Conservation (phyloP, 2,329 filamentous ascomycete species). For the Tolypocladium inflatum region DNA sequence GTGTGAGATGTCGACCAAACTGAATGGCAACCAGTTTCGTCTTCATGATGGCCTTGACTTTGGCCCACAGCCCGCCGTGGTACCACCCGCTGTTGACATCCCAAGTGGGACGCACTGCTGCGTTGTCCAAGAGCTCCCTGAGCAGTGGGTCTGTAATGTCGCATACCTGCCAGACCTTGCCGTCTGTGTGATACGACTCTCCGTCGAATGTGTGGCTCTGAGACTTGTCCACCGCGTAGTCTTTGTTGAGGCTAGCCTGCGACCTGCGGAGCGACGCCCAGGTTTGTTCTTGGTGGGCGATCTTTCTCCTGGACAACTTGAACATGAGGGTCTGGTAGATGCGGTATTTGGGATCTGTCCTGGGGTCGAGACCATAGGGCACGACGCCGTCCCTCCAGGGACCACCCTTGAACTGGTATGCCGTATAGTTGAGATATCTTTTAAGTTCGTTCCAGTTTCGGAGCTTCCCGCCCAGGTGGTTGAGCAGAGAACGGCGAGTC, state of each 20-base stretch:
- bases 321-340: slow-evolving; percentile 87
- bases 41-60: slow-evolving; percentile 80
- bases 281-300: slow-evolving; percentile 33
- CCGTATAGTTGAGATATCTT: slow-evolving; percentile 71
- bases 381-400: slow-evolving; percentile 87
- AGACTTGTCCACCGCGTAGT: slow-evolving; percentile 27
- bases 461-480: slow-evolving; percentile 49
- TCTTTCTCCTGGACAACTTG: slow-evolving; percentile 51
- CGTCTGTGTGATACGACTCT: slow-evolving; percentile 61
- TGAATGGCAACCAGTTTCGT: slow-evolving; percentile 67
- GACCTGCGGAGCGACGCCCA: slow-evolving; percentile 39
- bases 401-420: slow-evolving; percentile 86
- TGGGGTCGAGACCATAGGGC: slow-evolving; percentile 77
- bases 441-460: slow-evolving; percentile 53
- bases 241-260: slow-evolving; percentile 27
- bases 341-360: slow-evolving; percentile 64
- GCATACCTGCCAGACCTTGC: slow-evolving; percentile 89
- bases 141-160: slow-evolving; percentile 80
- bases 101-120: slow-evolving; percentile 48
- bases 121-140: slow-evolving; percentile 51
- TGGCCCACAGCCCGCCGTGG: slow-evolving; percentile 69
- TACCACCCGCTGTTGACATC: slow-evolving; percentile 74
- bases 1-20: slow-evolving; percentile 39
- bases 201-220: slow-evolving; percentile 77
- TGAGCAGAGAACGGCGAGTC: slow-evolving; percentile 74